Base-by-base conservation (phyloP, 768 basidiomycete species). In the Psilocybe sp. region DNA sequence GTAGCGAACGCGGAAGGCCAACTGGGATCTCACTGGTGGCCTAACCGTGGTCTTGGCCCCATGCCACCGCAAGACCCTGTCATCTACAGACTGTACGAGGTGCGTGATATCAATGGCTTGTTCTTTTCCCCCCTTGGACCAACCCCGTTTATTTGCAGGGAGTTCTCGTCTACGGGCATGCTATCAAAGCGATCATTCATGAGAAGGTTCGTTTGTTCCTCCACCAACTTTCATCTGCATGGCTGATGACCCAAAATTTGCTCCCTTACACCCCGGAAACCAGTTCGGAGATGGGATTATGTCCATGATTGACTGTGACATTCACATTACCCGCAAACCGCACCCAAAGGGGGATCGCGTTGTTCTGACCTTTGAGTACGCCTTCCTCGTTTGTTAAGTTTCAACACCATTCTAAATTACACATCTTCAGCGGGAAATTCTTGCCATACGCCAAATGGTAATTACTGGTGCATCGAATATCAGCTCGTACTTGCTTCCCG, bases 261-360 rank as follows among this genome's bases (percentile, higher is more conserved):
- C 12, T 2, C 18, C 14, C 28, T 15, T 18, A 14, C n/a, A 16
- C 33, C 32, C n/a, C 4, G 16, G 23, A 7, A 28, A 28, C 7
- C 55, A 88, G 86, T 91, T 90, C 54, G 89, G 89, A 5, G 89
- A 92, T 59, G 89, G 89, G 4, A 91, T 92, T 52, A 90, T 91
- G 87, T 87, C 85, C 15, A 88, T 91, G 86, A 89, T 91, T 50
- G 89, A 92, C 64, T 91, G 89, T 67, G 83, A 79, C 56, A 75
- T 91, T 52, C 74, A 73, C 41, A 72, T 91, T 40, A 72, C 80
- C 53, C 81, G 74, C 69, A 90, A 91, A 64, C 73, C 76, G 13
- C 80, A 90, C 58, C 87, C 87, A 13, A 87, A 85, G 60, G 89
- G 89, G 33, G 88, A 91, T 57, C 85, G 89, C 39, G 84, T 90